A percentile compares a stretch with the other conserved stretches of the same genome.
phyloP scores from a whole-genome alignment of 495 filamentous ascomycete species.

The Sphaerosporella brunnea region DNA sequence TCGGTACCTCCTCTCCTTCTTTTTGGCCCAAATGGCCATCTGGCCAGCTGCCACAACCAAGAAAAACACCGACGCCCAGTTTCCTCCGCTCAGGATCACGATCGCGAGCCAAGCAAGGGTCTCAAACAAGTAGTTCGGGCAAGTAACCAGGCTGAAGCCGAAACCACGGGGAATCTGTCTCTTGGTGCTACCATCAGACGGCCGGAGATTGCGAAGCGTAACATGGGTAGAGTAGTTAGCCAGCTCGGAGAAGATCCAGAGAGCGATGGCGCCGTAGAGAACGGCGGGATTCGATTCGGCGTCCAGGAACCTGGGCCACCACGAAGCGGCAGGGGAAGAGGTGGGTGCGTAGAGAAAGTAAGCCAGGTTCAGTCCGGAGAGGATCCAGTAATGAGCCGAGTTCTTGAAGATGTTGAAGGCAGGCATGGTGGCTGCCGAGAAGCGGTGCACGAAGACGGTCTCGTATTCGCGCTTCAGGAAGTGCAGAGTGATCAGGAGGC shows the following conservation, averaged over 20 bases:
- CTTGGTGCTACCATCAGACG: conserved; percentile 54
- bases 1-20: conserved; percentile 81
- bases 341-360: conserved; percentile 68
- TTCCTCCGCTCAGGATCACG: conserved; percentile 51
- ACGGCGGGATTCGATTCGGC: conserved; percentile 30
- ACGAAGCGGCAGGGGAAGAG: conserved; percentile 29
- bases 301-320: conserved; percentile 17
- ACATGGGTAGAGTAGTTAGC: conserved; percentile 65
- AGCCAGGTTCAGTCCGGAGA: conserved; percentile 65
- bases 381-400: conserved; percentile 72
- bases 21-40: conserved; percentile 75
- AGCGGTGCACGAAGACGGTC: conserved; percentile 86
- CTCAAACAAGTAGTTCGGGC: conserved; percentile 96
- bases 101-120: conserved; percentile 68
- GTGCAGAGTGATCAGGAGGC: conserved; percentile 54
- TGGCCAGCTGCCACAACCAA: conserved; percentile 44
- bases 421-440: conserved; percentile 87
- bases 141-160: conserved; percentile 75
- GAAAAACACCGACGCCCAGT: conserved; percentile 57
- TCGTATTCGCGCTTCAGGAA: conserved; percentile 93
- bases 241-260: conserved; percentile 61
- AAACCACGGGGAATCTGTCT: conserved; percentile 72
- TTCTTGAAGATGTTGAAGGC: conserved; percentile 77
- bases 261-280: conserved; percentile 43
- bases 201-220: conserved; percentile 54